Evolutionary conservation across 805 yeast genomes (phyloP), one percentile per base, ranked within the genome.

Genomic region (Candida ficus): DNA sequence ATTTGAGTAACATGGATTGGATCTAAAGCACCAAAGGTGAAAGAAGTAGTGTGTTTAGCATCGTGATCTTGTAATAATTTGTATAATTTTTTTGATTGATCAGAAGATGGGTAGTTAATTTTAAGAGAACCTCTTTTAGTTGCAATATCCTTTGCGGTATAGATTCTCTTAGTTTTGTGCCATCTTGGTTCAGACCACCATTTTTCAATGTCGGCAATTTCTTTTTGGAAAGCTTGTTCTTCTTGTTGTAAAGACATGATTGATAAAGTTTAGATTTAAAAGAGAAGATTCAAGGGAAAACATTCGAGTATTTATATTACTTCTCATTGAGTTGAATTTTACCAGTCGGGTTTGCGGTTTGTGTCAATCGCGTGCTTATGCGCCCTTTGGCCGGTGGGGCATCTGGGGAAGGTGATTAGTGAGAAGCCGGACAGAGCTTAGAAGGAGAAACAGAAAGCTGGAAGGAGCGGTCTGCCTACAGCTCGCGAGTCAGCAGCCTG

Each of bases 101-200:
- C 59, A 39, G 81, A 75, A 7, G 95, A 84, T 37, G 95, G 89
- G 63, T 83, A 86, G 36, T 79, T 75, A 42, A 76, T 73, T 49
- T 80, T 79, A 46, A 90, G 56, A 26, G 88, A 72, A 36, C 95
- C 90, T 63, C 97, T 83, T 76, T 90, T 87, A 51, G 74, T 70
- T 32, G 91, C 97, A 59, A 91, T 87, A 54, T 88, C 95, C 61
- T 81, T 87, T 26, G 97, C 83, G 33, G 86, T 63, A 70, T 91
- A 91, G 58, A 82, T 83, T 61, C 99, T 81, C 68, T 82, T 87
- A 53, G 95, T 85, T 55, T 81, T 76, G 43, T 64, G 68, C 96
- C 96, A 91, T 63, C 98, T 84, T 48, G 96, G 95, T 60, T 82
- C 76, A 8, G 84, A 57, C 98, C 98, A 91, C 98, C 98, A 91